Base-by-base conservation (phyloP, 1,139 yeast genomes). In the Candida labiduridarum region DNA sequence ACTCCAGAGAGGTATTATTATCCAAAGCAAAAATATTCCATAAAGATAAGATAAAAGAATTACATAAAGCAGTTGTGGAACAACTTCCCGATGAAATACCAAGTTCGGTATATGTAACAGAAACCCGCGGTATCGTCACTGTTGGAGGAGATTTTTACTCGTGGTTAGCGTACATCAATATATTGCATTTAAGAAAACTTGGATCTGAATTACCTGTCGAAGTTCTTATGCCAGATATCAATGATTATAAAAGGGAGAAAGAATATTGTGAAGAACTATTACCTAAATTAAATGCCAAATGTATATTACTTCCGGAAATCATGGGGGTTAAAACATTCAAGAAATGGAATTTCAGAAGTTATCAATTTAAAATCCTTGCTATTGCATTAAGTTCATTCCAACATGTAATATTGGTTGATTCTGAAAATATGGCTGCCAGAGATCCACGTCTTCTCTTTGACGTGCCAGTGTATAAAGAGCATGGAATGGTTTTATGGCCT, bases 401-500 rank as follows among this genome's bases (percentile, higher is more conserved):
- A 53, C 69, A 75, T 50, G 70, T 74, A 3, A 59, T 76, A 29
- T 61, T 76, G 40, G 56, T 76, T 42, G 80, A 76, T 57, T 71
- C 79, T 9, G 80, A 76, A 51, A 76, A 76, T 52, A 59, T 72
- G 1, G 55, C 71, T 2, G 58, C 75, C 9, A 56, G 62, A 30
- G 65, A 71, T 27, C 80, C 80, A 0, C 76, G 70, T 41, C 51
- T 55, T 8, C 50, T 86, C 2, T 83, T 87, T 59, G 72, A 72
- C 12, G 71, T 79, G 48, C 79, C 78, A 34, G 81, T 88, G 4
- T 88, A 76, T 65, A 66, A 66, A 43, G 62, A 74, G 12, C 66
- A 74, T 45, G 92, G 94, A 1, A 74, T 85, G 67, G 78, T 88
- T 5, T 69, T 85, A 35, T 88, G 95, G 92, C 94, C 95, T 3